phyloP scores from a whole-genome alignment of 2,329 filamentous ascomycete species.

The Ophiostoma perfectum region DNA sequence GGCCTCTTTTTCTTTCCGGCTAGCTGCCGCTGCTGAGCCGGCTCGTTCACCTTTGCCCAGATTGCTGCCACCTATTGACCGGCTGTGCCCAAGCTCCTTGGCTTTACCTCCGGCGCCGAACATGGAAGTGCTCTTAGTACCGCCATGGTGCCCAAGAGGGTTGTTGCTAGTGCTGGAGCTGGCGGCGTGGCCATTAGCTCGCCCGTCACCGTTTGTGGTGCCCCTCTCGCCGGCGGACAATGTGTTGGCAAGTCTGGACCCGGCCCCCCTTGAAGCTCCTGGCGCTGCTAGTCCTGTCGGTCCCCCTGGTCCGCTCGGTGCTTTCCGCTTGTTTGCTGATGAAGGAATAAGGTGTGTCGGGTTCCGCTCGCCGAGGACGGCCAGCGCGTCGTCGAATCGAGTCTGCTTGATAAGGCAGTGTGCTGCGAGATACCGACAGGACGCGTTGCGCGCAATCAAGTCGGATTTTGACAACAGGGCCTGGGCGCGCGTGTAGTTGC shows the following conservation, averaged over 20 bases:
- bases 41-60: conserved; percentile 19
- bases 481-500: conserved; percentile 89
- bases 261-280: conserved; percentile 20
- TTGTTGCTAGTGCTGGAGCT: neutral
- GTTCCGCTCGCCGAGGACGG: conserved; percentile 83
- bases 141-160: neutral
- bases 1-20: conserved; percentile 29
- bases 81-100: conserved; percentile 14
- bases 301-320: conserved; percentile 31
- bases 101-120: conserved; percentile 23
- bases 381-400: conserved; percentile 82
- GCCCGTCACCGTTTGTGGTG: neutral
- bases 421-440: conserved; percentile 86
- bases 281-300: conserved; percentile 38
- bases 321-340: conserved; percentile 60
- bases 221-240: neutral
- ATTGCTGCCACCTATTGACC: conserved; percentile 8
- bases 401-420: conserved; percentile 92
- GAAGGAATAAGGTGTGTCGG: conserved; percentile 79
- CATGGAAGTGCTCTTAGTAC: conserved; percentile 13
- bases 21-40: conserved; percentile 33
- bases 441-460: conserved; percentile 72
- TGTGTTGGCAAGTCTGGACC: neutral
- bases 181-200: no score
- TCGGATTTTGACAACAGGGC: conserved; percentile 79